Base-by-base conservation (phyloP, 2,329 filamentous ascomycete species). In the Trichoderma simmonsii region DNA sequence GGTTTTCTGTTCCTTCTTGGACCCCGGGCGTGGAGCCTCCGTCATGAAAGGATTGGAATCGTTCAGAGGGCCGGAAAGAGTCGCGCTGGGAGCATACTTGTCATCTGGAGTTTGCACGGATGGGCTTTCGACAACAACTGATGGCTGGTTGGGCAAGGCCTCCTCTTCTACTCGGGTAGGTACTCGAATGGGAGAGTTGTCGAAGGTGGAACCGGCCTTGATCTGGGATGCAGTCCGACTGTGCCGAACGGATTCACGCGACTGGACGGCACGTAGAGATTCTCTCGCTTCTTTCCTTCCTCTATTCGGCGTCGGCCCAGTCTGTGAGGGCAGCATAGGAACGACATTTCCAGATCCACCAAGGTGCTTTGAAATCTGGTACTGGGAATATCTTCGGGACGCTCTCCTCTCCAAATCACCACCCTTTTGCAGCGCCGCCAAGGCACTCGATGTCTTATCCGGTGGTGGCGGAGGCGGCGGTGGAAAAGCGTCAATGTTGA, bases 311-410 rank as follows among this genome's bases (percentile, higher is more conserved):
- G 95, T 87, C 1, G 93, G 93, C 4, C 92, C 91, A 73, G 91
- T 94, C 79, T 97, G 94, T 32, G 93, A 86, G 30, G 95, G 94
- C 24, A 98, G 88, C 78, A 97, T 92, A 7, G 95, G 94, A 18
- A 98, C 91, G 24, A 93, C 94, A 81, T 91, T 94, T 18, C 92
- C 88, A 51, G 92, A 91, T 18, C 90, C 88, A 12, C 95, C 95
- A 2, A 98, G 85, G 77, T 97, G 94, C 79, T 98, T 98, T 60
- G 94, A 93, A 76, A 99, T 97, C 79, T 99, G 96, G 80, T 98
- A 99, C 68, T 94, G 93, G 2, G 96, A 98, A 80, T 98, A 99
- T 78, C 96, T 88, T 76, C 95, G 88, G 15, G 96, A 99, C 1
- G 96, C 96, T 79, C 96, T 89, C 79, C 96, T 89, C 82, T 99